These are phyloP conservation scores for Monosporozyma unispora DNA, from an alignment of 805 yeast genomes.

Conservation along the genomic window DNA sequence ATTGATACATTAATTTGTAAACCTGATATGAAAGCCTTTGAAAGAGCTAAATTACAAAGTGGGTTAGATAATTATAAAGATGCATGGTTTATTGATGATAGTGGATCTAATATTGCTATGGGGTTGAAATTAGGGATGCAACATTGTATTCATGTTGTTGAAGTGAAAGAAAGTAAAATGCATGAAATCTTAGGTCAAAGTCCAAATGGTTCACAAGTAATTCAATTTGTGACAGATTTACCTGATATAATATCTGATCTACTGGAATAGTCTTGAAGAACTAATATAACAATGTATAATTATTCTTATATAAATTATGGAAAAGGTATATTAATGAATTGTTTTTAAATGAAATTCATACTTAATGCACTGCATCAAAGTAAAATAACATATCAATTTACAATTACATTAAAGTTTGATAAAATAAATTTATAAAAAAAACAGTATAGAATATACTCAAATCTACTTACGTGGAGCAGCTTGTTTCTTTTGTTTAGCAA, in stretches of 20 bases:
- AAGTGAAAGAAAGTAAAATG: conserved; percentile 42
- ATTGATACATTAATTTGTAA: conserved; percentile 68
- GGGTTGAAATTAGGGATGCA: conserved; percentile 68
- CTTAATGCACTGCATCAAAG: not conserved
- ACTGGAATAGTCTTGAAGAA: conserved; percentile 14
- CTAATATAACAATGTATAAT: not conserved
- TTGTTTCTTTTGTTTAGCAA: conserved; percentile 85
- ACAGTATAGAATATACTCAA: not conserved
- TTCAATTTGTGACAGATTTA: conserved; percentile 47
- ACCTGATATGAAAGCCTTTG: conserved; percentile 70
- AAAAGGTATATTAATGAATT: not conserved
- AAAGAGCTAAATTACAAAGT: conserved; percentile 55
- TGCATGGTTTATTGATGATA: conserved; percentile 81
- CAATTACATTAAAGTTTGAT: not conserved
- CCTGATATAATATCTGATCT: conserved; percentile 41
- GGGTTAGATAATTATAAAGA: conserved; percentile 32
- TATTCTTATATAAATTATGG: not conserved
- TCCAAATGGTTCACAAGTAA: conserved; percentile 40
- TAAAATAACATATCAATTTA: not conserved
- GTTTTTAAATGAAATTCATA: too few relatives aligned
- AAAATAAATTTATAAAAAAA: not conserved
- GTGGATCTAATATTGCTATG: conserved; percentile 66
- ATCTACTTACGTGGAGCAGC: conserved; percentile 8
- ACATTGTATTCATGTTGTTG: conserved; percentile 66
- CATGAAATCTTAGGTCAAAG: conserved; percentile 25